Conservation (phyloP, 1,284 basidiomycete species). For the Trichosporon inkin region DNA sequence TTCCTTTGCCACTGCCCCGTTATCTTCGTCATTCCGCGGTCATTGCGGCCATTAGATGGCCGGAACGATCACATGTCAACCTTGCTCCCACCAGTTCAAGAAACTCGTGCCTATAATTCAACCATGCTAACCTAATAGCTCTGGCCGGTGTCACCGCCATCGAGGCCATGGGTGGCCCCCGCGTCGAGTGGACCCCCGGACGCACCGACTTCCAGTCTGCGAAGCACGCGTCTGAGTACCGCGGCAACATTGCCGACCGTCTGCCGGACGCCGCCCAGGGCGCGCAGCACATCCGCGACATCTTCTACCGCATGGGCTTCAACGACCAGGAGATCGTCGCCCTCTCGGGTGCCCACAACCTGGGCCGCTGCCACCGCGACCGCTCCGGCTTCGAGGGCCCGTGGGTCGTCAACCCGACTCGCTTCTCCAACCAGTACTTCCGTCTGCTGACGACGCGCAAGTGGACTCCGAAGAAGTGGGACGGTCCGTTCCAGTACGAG, state of each 20-base stretch:
- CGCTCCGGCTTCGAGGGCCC: constrained; percentile 52
- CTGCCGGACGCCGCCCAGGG: constrained; percentile 55
- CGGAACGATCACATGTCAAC: not conserved
- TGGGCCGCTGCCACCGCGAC: constrained; percentile 54
- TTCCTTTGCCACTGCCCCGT: not conserved
- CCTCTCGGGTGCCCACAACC: constrained; percentile 56
- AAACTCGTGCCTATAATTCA: not conserved
- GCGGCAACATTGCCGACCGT: constrained; percentile 46
- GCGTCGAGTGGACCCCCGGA: constrained; percentile 54
- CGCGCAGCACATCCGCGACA: constrained; percentile 53
- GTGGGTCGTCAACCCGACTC: constrained; percentile 53
- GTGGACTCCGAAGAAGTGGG: constrained; percentile 56
- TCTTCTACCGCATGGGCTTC: constrained; percentile 57
- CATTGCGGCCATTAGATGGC: not conserved
- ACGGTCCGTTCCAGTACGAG: constrained; percentile 54
- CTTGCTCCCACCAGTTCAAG: not conserved
- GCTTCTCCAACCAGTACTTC: constrained; percentile 55
- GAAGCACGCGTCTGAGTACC: constrained; percentile 44
- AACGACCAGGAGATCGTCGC: constrained; percentile 57
- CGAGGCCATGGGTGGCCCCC: constrained; percentile 54
- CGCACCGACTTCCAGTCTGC: constrained; percentile 53
- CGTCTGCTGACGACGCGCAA: constrained; percentile 53
- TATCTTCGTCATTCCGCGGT: not conserved
- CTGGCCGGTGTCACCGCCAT: constrained; percentile 55
- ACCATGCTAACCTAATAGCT: constrained; percentile 19